Percentiles rank a stretch among this genome's conserved stretches.
These are phyloP conservation scores for Arabidopsis hybrid DNA, from an alignment of 441 rosid species.

Conservation along the genomic window DNA sequence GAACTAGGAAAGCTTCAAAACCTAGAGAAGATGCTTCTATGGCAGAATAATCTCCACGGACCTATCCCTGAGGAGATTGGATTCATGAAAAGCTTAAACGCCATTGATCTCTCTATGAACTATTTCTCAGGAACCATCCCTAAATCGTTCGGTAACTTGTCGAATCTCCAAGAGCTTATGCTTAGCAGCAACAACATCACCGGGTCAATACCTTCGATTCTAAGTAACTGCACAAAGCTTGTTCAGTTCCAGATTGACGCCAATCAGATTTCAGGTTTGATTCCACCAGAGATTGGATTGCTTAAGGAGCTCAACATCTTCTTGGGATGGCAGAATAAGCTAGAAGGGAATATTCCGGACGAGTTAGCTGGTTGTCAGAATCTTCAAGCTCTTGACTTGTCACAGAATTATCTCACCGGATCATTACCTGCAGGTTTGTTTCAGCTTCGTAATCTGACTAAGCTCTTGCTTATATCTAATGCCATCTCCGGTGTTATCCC, in stretches of 20 bases:
- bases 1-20: slow-evolving; percentile 64
- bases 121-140: slow-evolving; percentile 67
- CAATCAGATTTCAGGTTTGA: slow-evolving; percentile 63
- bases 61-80: slow-evolving; percentile 71
- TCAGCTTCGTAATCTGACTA: slow-evolving; percentile 71
- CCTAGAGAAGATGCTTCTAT: slow-evolving; percentile 64
- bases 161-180: slow-evolving; percentile 68
- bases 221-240: slow-evolving; percentile 62
- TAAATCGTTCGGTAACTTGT: slow-evolving; percentile 55
- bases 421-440: slow-evolving; percentile 59
- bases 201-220: slow-evolving; percentile 64
- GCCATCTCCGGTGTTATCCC: slow-evolving; percentile 67
- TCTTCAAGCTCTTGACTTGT: slow-evolving; percentile 72
- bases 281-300: slow-evolving; percentile 63
- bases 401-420: slow-evolving; percentile 67
- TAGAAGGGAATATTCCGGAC: slow-evolving; percentile 73
- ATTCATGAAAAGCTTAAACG: slow-evolving; percentile 59
- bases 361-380: slow-evolving; percentile 56
- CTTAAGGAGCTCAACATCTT: slow-evolving; percentile 58
- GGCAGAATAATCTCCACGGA: slow-evolving; percentile 70
- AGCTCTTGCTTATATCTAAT: slow-evolving; percentile 68
- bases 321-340: slow-evolving; percentile 76
- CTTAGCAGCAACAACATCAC: slow-evolving; percentile 75
- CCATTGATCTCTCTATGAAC: slow-evolving; percentile 67
- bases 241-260: slow-evolving; percentile 70